Evolutionary conservation across 345 rosid genomes (phyloP).

Genomic region (Populus alba): DNA sequence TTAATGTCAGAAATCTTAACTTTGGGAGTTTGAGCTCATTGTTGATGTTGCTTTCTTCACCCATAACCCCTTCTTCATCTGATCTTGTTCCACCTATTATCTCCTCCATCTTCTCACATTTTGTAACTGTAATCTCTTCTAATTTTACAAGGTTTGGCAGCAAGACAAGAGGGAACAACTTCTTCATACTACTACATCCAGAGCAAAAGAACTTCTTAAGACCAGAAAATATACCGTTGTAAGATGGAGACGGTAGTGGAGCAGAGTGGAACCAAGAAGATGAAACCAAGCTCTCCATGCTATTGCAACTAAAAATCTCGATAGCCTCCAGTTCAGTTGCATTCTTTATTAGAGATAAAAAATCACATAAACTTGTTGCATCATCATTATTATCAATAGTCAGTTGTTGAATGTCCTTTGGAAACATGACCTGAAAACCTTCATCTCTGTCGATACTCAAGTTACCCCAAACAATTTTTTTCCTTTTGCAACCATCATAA

Average conservation of each 20-base stretch:
- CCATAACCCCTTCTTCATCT: background rate
- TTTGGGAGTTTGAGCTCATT: too few relatives aligned
- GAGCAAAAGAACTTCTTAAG: accelerated
- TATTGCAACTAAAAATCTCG: accelerated
- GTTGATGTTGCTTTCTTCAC: background rate
- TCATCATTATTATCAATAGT: accelerated
- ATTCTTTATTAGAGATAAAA: background rate
- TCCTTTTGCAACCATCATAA: too few relatives aligned
- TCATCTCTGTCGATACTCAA: background rate
- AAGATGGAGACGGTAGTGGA: background rate
- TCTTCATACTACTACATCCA: background rate
- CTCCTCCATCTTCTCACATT: conserved; percentile 13
- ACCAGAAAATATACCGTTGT: background rate
- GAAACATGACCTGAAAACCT: background rate
- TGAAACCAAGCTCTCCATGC: background rate
- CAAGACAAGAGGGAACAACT: background rate
- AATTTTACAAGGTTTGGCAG: background rate
- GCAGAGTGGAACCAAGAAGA: too few relatives aligned
- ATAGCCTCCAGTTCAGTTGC: background rate
- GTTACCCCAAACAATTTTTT: background rate
- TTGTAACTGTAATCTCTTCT: accelerated
- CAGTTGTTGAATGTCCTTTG: too few relatives aligned
- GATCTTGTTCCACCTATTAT: background rate
- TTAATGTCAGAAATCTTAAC: accelerated
- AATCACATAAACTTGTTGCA: background rate